phyloP scores from a whole-genome alignment of 192 early-diverging fungal genomes.

The Chytriomyces confervae region DNA sequence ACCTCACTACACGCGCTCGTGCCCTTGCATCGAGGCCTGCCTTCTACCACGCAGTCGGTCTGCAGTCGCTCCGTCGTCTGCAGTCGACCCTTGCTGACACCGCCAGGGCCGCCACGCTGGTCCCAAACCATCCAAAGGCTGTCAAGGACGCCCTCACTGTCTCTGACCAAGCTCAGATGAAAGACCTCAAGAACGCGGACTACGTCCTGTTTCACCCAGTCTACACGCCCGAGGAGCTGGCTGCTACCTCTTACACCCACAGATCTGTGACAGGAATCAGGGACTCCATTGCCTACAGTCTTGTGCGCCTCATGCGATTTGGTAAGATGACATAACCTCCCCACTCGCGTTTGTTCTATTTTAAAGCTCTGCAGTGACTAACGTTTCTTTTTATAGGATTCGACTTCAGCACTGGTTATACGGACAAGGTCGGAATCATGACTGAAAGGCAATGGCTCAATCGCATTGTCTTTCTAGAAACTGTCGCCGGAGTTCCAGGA shows the following conservation, averaged over 20 bases:
- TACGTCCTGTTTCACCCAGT: slow-evolving; percentile 44
- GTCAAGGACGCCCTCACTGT: background rate
- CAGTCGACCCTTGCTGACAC: no score
- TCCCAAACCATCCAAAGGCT: slow-evolving; percentile 3
- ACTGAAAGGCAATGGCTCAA: slow-evolving; percentile 49
- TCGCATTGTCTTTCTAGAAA: slow-evolving; percentile 54
- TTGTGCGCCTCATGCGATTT: slow-evolving; percentile 40
- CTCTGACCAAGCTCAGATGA: background rate
- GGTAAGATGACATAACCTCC: slow-evolving; percentile 6
- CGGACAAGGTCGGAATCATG: slow-evolving; percentile 46
- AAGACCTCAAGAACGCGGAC: slow-evolving; percentile 15
- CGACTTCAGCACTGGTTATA: slow-evolving; percentile 42
- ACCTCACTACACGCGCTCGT: no score
- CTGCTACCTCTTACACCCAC: slow-evolving; percentile 36
- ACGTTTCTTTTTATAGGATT: slow-evolving; percentile 24
- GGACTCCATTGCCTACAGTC: slow-evolving; percentile 38
- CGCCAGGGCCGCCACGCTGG: background rate
- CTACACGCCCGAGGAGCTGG: slow-evolving; percentile 41
- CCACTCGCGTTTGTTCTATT: slow-evolving; percentile 1
- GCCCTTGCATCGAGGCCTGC: no score
- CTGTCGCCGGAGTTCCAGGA: slow-evolving; percentile 72
- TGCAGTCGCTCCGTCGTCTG: no score
- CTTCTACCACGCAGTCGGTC: no score
- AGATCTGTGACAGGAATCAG: slow-evolving; percentile 17
- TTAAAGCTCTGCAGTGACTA: background rate